These are phyloP conservation scores for Sarocladium strictum DNA, from an alignment of 2,329 filamentous ascomycete species.

Conservation along the genomic window DNA sequence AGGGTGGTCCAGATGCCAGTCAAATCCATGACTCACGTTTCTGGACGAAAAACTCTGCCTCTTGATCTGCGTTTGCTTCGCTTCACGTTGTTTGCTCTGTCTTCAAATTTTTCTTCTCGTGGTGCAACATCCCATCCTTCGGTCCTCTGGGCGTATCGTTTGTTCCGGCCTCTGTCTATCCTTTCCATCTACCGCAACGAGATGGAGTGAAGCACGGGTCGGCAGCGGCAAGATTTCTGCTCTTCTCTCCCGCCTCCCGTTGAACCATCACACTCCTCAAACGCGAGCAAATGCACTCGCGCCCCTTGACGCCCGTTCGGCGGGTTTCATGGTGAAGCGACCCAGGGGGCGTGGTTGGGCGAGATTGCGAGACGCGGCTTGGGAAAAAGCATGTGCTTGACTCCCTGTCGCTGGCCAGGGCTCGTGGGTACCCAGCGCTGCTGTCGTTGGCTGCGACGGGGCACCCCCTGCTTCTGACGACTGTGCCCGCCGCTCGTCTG, in stretches of 20 bases:
- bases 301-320: background rate
- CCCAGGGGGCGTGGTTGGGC: background rate
- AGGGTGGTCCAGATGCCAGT: background rate
- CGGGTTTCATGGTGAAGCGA: conserved; percentile 5
- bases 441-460: background rate
- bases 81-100: background rate
- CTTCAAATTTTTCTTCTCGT: background rate
- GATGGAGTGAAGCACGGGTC: background rate
- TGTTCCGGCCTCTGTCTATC: background rate
- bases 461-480: background rate
- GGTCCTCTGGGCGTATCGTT: background rate
- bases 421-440: background rate
- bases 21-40: conserved; percentile 8
- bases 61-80: background rate
- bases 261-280: background rate
- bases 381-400: conserved; percentile 4
- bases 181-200: background rate
- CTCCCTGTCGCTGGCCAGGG: background rate
- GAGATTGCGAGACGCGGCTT: conserved; percentile 3
- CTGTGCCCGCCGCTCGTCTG: background rate
- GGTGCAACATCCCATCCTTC: background rate
- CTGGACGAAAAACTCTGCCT: conserved; percentile 3
- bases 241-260: background rate
- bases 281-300: background rate
- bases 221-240: background rate